Conservation (phyloP, 75 land plant species). For the Picea sitchensis region DNA sequence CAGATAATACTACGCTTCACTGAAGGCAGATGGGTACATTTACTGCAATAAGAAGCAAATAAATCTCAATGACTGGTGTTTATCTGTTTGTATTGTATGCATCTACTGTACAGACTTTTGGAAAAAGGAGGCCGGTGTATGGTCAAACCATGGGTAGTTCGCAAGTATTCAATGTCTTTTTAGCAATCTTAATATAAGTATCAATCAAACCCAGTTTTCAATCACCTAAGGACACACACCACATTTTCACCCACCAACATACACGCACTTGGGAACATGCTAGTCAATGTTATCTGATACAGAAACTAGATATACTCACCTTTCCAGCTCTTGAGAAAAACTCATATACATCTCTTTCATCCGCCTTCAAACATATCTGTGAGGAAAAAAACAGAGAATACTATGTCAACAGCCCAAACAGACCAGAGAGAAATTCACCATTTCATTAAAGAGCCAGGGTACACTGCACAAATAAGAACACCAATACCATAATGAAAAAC, state of each 20-base stretch:
- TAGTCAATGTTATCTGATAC: background rate
- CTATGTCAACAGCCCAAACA: background rate
- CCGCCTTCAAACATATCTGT: constrained; percentile 93
- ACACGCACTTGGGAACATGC: background rate
- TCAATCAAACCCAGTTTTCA: background rate
- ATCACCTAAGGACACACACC: background rate
- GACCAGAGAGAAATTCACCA: background rate
- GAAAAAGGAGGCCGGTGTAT: background rate
- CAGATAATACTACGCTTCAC: constrained; percentile 23
- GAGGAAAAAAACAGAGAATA: constrained; percentile 8
- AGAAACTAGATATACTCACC: constrained; percentile 41
- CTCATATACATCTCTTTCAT: constrained; percentile 93
- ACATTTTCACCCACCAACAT: background rate
- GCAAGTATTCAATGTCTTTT: background rate
- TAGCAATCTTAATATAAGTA: background rate
- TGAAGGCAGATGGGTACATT: constrained; percentile 23
- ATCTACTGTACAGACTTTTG: background rate
- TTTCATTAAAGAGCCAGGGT: background rate
- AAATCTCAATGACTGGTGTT: constrained; percentile 22
- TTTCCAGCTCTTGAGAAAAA: constrained; percentile 98
- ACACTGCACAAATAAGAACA: background rate
- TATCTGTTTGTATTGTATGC: constrained; percentile 3
- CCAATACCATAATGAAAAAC: background rate
- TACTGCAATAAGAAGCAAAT: constrained; percentile 38
- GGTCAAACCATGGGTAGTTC: constrained; percentile 1